Conservation (phyloP, 164 flowering plant genomes). For the Magnolia kwangsiensis region DNA sequence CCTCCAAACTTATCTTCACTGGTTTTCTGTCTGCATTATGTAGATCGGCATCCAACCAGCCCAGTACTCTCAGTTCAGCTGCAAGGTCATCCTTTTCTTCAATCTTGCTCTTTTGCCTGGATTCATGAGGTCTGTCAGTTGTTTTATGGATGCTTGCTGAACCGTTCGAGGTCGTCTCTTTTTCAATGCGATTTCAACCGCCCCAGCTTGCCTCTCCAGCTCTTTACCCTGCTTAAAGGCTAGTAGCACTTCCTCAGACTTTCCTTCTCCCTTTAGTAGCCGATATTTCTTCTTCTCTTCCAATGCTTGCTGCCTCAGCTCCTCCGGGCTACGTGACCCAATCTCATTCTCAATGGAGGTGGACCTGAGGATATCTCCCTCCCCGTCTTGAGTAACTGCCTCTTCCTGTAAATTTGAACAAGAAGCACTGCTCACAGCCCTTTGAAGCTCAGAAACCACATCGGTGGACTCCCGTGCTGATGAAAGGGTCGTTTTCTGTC, state of each 20-base stretch:
- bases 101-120: constrained; percentile 28
- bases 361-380: constrained; percentile 26
- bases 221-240: constrained; percentile 93
- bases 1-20: constrained; percentile 54
- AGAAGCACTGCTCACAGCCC: constrained; percentile 40
- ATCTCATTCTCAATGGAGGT: constrained; percentile 31
- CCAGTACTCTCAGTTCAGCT: constrained; percentile 73
- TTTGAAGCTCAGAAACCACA: constrained; percentile 21
- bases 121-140: constrained; percentile 29
- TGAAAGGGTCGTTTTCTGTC: constrained; percentile 31
- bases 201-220: constrained; percentile 90
- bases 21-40: constrained; percentile 53
- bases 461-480: constrained; percentile 23
- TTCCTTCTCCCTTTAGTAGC: constrained; percentile 77
- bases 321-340: constrained; percentile 59
- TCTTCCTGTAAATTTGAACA: constrained; percentile 32
- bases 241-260: constrained; percentile 74
- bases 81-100: constrained; percentile 63
- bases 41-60: constrained; percentile 85
- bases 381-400: constrained; percentile 21
- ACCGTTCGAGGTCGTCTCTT: constrained; percentile 42
- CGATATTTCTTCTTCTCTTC: constrained; percentile 78
- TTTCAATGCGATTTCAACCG: constrained; percentile 59
- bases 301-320: constrained; percentile 71
- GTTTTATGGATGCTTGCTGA: constrained; percentile 22